A percentile compares a stretch with the other conserved stretches of the same genome.
These are phyloP conservation scores for Tranzscheliella williamsii DNA, from an alignment of 1,284 basidiomycete genomes.

Conservation along the genomic window DNA sequence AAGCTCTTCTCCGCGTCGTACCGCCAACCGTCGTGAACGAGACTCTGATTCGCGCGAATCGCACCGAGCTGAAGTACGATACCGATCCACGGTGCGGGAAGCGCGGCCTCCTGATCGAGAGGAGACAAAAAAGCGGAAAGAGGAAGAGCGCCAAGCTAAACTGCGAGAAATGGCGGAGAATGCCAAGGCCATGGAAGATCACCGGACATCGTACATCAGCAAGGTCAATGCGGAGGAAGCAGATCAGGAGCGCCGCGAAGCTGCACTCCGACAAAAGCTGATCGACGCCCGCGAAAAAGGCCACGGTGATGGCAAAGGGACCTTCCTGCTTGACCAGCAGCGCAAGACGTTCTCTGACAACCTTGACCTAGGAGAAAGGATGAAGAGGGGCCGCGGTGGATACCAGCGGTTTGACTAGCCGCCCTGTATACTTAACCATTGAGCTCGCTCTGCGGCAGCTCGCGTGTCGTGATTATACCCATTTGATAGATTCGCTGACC, in stretches of 20 bases:
- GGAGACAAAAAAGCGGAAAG: slow-evolving; percentile 46
- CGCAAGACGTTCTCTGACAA: slow-evolving; percentile 40
- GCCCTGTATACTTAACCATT: no score
- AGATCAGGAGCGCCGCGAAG: slow-evolving; percentile 37
- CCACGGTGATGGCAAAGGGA: slow-evolving; percentile 38
- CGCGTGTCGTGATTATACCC: no score
- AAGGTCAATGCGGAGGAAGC: slow-evolving; percentile 44
- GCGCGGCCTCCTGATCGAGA: slow-evolving; percentile 42
- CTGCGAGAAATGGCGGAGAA: slow-evolving; percentile 82
- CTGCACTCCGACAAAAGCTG: slow-evolving; percentile 38
- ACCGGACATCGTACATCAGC: slow-evolving; percentile 64
- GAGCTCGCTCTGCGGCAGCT: no score
- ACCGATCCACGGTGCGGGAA: slow-evolving; percentile 11
- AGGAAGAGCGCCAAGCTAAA: slow-evolving; percentile 74
- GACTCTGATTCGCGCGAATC: slow-evolving; percentile 6
- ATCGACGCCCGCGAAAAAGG: slow-evolving; percentile 24
- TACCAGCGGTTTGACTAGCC: slow-evolving; percentile 41
- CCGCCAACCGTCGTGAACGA: slow-evolving; percentile 1
- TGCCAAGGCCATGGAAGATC: slow-evolving; percentile 69
- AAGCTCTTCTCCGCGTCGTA: slow-evolving; percentile 11
- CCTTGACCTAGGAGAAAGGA: slow-evolving; percentile 42
- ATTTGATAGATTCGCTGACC: no score
- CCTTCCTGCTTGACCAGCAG: slow-evolving; percentile 53
- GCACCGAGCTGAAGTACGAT: slow-evolving; percentile 33
- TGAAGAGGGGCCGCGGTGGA: slow-evolving; percentile 36